phyloP scores from a whole-genome alignment of 768 basidiomycete species.

The Tricholoma matsutake region DNA sequence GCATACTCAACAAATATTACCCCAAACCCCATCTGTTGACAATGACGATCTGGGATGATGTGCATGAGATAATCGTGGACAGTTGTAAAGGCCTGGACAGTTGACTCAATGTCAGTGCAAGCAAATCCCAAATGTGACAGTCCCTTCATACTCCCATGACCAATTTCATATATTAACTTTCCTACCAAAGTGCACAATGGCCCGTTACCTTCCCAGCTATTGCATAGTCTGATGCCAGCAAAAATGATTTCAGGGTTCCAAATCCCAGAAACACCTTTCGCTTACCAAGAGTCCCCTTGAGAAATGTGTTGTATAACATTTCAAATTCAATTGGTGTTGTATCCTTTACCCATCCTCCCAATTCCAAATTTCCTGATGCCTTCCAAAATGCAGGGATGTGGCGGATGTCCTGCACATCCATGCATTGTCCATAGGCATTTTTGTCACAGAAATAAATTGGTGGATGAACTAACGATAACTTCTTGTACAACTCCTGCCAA shows the following conservation, averaged over 20 bases:
- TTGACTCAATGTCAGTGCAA: neutral
- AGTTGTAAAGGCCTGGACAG: neutral
- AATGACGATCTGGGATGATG: neutral
- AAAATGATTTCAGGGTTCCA: neutral
- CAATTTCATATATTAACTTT: neutral
- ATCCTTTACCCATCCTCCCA: neutral
- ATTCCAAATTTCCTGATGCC: neutral
- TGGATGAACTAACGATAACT: neutral
- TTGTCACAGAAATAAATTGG: neutral
- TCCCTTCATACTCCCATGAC: neutral
- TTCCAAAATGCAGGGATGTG: neutral
- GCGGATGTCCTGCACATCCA: neutral
- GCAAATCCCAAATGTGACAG: neutral
- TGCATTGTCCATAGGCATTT: neutral
- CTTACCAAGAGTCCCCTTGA: neutral
- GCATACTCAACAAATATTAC: neutral
- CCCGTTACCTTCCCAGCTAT: neutral
- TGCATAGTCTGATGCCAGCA: neutral
- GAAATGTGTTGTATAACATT: neutral
- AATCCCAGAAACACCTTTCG: neutral
- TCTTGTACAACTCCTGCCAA: neutral
- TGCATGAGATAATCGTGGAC: neutral
- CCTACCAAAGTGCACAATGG: neutral
- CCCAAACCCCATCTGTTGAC: neutral
- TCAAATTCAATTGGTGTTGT: neutral